Evolutionary conservation across 2,329 filamentous ascomycete genomes (phyloP).

Genomic region (Zymoseptoria passerinii): DNA sequence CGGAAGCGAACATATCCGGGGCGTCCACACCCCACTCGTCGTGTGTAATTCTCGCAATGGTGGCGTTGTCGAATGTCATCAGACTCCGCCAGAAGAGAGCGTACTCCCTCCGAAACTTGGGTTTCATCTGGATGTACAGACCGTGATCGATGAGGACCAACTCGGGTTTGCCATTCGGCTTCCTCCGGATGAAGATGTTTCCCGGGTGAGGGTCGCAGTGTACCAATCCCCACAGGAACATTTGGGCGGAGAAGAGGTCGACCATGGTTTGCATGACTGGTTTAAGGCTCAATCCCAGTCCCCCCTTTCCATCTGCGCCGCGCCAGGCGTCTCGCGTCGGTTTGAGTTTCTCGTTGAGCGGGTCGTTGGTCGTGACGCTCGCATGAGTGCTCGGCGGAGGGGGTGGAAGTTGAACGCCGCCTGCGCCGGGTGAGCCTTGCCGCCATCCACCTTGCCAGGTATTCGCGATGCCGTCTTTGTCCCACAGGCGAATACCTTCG

Average conservation of each 20-base stretch:
- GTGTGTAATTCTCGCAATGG: conserved; percentile 61
- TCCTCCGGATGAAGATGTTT: conserved; percentile 89
- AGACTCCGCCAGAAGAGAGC: conserved; percentile 87
- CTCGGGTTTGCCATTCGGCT: conserved; percentile 74
- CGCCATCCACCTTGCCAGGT: conserved; percentile 72
- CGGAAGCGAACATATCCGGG: conserved; percentile 82
- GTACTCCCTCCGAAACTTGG: conserved; percentile 78
- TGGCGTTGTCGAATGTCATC: conserved; percentile 84
- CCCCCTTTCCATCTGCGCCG: conserved; percentile 63
- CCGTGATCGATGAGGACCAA: conserved; percentile 96
- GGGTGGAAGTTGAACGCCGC: conserved; percentile 53
- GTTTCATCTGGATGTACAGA: conserved; percentile 84
- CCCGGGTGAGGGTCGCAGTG: conserved; percentile 97
- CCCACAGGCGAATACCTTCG: conserved; percentile 86
- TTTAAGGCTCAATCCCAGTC: conserved; percentile 71
- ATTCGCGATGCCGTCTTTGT: conserved; percentile 70
- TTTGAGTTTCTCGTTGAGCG: conserved; percentile 58
- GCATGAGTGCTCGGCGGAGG: conserved; percentile 29
- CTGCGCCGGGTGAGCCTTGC: conserved; percentile 68
- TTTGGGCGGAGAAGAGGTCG: conserved; percentile 92
- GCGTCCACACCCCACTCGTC: conserved; percentile 80
- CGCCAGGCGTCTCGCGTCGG: conserved; percentile 73
- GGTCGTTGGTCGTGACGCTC: conserved; percentile 36
- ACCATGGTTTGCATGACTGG: conserved; percentile 96
- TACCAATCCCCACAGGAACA: conserved; percentile 92